Percentiles rank a stretch among this genome's conserved stretches.
Evolutionary conservation across 1,284 basidiomycete species (phyloP).

Genomic region (Earliella scabrosa): DNA sequence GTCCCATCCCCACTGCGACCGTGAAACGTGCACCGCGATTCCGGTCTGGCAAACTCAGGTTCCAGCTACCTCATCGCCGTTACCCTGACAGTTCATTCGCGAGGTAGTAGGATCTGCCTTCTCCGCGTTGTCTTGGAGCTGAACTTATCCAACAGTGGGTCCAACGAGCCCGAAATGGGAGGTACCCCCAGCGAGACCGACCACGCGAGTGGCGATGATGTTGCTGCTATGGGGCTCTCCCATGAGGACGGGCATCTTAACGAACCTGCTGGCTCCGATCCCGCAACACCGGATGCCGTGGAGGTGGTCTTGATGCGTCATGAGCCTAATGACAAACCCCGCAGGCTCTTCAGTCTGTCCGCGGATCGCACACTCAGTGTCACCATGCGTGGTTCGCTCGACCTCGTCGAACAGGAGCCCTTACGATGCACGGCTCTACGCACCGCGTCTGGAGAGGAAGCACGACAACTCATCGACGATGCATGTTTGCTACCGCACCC

Average conservation of each 20-base stretch:
- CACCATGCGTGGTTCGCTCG: conserved; percentile 44
- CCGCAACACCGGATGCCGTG: neutral
- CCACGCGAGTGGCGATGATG: no score
- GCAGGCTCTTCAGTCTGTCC: conserved; percentile 38
- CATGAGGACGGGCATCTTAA: no score
- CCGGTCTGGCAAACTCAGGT: conserved; percentile 1
- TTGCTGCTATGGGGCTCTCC: no score
- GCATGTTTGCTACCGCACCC: conserved; percentile 42
- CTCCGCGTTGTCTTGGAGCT: no score
- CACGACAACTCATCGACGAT: conserved; percentile 43
- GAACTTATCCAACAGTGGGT: no score
- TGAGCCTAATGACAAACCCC: conserved; percentile 44
- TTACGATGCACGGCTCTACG: neutral
- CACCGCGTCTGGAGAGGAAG: conserved; percentile 5
- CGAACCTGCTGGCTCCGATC: neutral
- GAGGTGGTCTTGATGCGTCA: conserved; percentile 21
- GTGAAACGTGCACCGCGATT: neutral
- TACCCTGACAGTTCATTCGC: neutral
- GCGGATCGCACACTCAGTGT: conserved; percentile 28
- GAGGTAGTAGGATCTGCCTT: no score
- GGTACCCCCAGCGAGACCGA: neutral
- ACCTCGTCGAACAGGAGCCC: conserved; percentile 28
- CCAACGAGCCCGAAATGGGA: no score
- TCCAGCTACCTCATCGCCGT: conserved; percentile 3
- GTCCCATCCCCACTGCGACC: neutral